Base-by-base conservation (phyloP, 192 early-diverging fungal genomes). In the Pilobolus umbonatus region DNA sequence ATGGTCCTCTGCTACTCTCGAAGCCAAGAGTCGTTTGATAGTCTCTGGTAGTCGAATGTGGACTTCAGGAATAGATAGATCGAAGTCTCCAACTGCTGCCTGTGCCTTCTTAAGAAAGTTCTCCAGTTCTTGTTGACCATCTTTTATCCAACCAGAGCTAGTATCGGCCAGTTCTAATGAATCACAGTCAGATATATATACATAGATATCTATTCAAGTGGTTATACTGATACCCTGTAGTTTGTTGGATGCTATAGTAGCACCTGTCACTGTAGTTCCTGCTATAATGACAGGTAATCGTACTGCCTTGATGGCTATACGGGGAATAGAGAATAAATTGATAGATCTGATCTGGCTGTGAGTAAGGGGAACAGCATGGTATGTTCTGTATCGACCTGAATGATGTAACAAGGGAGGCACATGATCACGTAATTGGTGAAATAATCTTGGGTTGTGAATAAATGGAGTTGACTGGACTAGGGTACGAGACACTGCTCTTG, bases 171-270 rank as follows among this genome's bases (percentile, higher is more conserved):
- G 55, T 45, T 73, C 71, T 71, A 65, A 22, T 34, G 4, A 63
- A 12, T 46, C 3, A n/a, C n/a, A n/a, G n/a, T n/a, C n/a, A n/a
- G n/a, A n/a, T 12, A 42, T 12, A 42, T 12, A 42, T 1, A 42
- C 5, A 42, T 34, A 29, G 4, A n/a, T 32, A 26, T 1, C 12
- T 26, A 24, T 50, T 12, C n/a, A n/a, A n/a, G n/a, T n/a, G n/a
- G n/a, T n/a, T n/a, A n/a, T n/a, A 26, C 10, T 12, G 17, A 38
- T 73, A 78, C 77, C 80, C 68, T 74, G 69, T 34, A 83, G 35
- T 65, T 86, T 86, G 54, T 83, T 83, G 38, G 84, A 75, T 1
- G 82, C 80, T 52, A 83, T 76, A 14, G 83, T 78, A 8, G 79
- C 68, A 42, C 75, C 78, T 19, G 84, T 84, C 28, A 76, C 75